phyloP scores from a whole-genome alignment of 768 basidiomycete genomes.

The Lactarius sanguifluus region DNA sequence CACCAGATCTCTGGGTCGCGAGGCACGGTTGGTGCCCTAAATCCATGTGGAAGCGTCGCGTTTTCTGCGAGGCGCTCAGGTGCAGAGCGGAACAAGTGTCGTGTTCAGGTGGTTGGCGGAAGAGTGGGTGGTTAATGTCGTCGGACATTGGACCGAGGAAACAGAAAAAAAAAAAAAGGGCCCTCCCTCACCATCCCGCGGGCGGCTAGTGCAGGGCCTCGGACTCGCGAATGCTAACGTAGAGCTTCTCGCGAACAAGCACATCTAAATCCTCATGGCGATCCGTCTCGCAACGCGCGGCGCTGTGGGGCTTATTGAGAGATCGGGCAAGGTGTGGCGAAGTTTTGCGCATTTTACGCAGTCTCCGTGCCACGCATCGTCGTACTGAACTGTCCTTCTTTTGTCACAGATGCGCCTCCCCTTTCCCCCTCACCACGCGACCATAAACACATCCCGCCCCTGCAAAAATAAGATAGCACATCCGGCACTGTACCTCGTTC shows the following conservation, averaged over 20 bases:
- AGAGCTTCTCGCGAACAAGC: slow-evolving; percentile 56
- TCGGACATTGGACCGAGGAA: no score
- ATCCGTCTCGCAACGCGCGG: slow-evolving; percentile 3
- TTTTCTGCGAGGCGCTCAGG: slow-evolving; percentile 53
- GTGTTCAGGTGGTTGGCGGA: background rate
- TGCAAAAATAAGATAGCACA: background rate
- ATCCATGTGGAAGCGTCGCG: slow-evolving; percentile 82
- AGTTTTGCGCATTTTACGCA: background rate
- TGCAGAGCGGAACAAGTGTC: background rate
- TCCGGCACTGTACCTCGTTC: slow-evolving; percentile 49
- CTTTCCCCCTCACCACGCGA: background rate
- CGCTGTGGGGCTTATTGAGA: background rate
- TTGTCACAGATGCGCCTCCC: background rate
- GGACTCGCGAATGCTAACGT: slow-evolving; percentile 76
- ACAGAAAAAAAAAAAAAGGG: background rate
- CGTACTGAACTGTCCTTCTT: background rate
- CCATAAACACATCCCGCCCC: background rate
- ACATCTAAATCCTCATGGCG: background rate
- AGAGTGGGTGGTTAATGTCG: background rate
- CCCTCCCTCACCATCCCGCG: slow-evolving; percentile 58
- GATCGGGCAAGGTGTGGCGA: background rate
- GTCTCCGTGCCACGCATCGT: background rate
- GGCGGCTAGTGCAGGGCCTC: slow-evolving; percentile 55
- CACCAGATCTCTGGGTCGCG: slow-evolving; percentile 59
- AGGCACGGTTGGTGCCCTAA: slow-evolving; percentile 64